Percentiles rank a stretch among this genome's conserved stretches.
phyloP scores from a whole-genome alignment of 2,329 filamentous ascomycete genomes.

The Coniochaeta sp. region DNA sequence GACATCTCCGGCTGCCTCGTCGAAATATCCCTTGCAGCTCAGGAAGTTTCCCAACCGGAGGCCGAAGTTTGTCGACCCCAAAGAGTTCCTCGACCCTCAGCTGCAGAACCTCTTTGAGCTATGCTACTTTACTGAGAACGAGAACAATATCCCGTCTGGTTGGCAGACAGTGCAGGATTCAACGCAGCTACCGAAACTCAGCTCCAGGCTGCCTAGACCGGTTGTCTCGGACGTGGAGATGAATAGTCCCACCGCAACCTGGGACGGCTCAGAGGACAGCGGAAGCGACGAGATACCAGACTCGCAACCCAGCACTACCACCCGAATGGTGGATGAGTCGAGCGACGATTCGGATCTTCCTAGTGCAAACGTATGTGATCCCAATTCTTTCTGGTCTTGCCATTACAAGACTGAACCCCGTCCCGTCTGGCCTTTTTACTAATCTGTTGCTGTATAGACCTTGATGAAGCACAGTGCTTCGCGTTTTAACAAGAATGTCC shows the following conservation, averaged over 20 bases:
- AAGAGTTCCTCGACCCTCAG: constrained; percentile 50
- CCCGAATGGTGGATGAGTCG: constrained; percentile 53
- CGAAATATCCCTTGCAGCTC: constrained; percentile 23
- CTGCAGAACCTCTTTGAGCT: constrained; percentile 72
- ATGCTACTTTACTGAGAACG: constrained; percentile 53
- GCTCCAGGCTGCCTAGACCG: constrained; percentile 35
- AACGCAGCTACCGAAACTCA: constrained; percentile 47
- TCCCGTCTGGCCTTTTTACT: constrained; percentile 1
- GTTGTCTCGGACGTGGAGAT: constrained; percentile 37
- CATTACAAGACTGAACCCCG: constrained; percentile 5
- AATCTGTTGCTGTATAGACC: constrained; percentile 7
- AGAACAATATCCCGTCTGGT: constrained; percentile 60
- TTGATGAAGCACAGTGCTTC: constrained; percentile 7
- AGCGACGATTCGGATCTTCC: constrained; percentile 40
- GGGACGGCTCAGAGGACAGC: constrained; percentile 43
- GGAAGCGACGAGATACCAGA: constrained; percentile 40
- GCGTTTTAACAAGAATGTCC: constrained; percentile 14
- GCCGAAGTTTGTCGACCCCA: constrained; percentile 46
- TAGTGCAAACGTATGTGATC: constrained; percentile 24
- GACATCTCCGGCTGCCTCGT: constrained; percentile 4
- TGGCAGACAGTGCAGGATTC: constrained; percentile 57
- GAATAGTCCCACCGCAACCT: constrained; percentile 36
- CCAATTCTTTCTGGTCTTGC: background rate
- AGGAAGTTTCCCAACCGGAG: constrained; percentile 41
- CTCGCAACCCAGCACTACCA: constrained; percentile 24